A percentile compares a stretch with the other conserved stretches of the same genome.
Evolutionary conservation across 371 early-diverging fungal genomes (phyloP).

Genomic region (Syncephalastrum contaminatum): DNA sequence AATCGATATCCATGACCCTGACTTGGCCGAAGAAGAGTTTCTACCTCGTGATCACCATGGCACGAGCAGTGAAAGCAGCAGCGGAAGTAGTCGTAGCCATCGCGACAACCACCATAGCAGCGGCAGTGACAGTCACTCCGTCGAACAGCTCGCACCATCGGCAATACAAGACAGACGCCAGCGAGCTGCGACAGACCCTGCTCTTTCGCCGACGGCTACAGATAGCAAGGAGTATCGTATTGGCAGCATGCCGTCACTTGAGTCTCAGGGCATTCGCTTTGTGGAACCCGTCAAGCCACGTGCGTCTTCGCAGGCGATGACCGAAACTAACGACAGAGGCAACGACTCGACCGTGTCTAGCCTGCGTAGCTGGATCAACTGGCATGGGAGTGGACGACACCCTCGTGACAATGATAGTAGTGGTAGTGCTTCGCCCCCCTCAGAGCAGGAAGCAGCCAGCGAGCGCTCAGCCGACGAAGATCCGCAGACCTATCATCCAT

Average conservation of each 20-base stretch:
- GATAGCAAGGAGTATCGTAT: not conserved
- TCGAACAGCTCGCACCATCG: too few relatives aligned
- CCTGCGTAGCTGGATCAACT: constrained; percentile 27
- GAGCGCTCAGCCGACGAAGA: not conserved
- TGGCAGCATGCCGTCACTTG: constrained; percentile 4
- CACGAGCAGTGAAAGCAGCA: constrained; percentile 3
- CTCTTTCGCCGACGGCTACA: constrained; percentile 17
- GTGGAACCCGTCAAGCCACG: constrained; percentile 50
- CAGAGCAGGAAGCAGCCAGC: too few relatives aligned
- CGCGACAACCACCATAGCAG: not conserved
- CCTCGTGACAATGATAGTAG: not conserved
- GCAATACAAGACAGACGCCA: not conserved
- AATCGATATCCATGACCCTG: constrained; percentile 28
- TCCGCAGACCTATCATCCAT: constrained; percentile 5
- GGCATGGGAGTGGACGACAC: constrained; percentile 9
- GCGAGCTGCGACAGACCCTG: constrained; percentile 12
- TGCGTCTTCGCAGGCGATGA: constrained; percentile 9
- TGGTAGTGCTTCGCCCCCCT: not conserved
- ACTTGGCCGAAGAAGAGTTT: constrained; percentile 46
- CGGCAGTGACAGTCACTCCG: too few relatives aligned
- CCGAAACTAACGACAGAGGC: constrained; percentile 17
- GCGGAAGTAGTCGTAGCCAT: constrained; percentile 5
- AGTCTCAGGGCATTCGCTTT: constrained; percentile 44
- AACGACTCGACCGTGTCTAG: constrained; percentile 39
- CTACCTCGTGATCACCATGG: constrained; percentile 40